Evolutionary conservation across 129 eudicot species (phyloP), one percentile per base, ranked within the genome.

Genomic region (Flaveria trinervia): DNA sequence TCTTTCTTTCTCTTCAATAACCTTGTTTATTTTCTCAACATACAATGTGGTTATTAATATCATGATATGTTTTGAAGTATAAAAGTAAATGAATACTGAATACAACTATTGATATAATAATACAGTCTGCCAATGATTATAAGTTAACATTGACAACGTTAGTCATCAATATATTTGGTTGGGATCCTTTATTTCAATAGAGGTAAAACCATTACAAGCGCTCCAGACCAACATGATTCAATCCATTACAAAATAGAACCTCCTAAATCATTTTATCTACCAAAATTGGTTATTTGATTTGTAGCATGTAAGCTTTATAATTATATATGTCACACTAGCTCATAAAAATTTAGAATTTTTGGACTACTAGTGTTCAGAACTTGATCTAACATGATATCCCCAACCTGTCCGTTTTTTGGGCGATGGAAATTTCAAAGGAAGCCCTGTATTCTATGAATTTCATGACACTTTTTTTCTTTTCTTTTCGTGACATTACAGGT

Each of bases 401-500:
- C 62, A 56, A 56, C 64, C 28, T 56, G 1, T 56, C 28, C 4
- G 9, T 20, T 20, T 18, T 1, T 20, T 4, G 3, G 33, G 30
- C 8, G 5, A 20, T 16, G 25, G 49, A 51, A 30, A 7, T n/a
- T 50, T 52, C n/a, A 20, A 20, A 22, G 12, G 16, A 61, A 61
- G 3, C 18, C 17, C 17, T 26, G 4, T 61, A 26, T 61, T 0
- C 0, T 25, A 25, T 13, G 45, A 30, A 33, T 72, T 15, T 9
- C 14, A 36, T 60, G 50, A 59, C 9, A 39, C 11, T 36, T 59
- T 5, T 73, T 56, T 4, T 30, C 13, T 20, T 18, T 25, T n/a
- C 13, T 13, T 15, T 41, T 57, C 4, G 44, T 36, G 16, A 51
- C 43, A 12, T 77, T 71, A 30, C 84, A 92, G 98, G 98, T 92